A percentile compares a stretch with the other conserved stretches of the same genome.
Evolutionary conservation across 441 rosid genomes (phyloP).

Genomic region (Capsella rubella): DNA sequence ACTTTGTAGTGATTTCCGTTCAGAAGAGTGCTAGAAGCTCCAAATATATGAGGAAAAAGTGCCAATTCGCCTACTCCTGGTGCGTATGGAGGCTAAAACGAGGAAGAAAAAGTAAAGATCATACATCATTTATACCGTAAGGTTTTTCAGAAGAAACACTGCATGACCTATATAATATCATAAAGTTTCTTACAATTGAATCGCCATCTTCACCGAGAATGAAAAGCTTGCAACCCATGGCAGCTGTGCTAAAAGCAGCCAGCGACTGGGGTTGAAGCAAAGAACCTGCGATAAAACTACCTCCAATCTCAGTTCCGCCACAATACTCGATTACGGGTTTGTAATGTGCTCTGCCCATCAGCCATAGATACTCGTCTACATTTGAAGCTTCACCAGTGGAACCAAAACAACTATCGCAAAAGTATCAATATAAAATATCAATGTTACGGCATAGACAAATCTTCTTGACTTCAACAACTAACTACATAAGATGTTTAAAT

Average conservation of each 20-base stretch:
- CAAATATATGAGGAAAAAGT: conserved; percentile 78
- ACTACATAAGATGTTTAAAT: conserved; percentile 14
- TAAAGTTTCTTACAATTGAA: conserved; percentile 70
- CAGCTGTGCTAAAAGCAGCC: conserved; percentile 93
- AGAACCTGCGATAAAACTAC: conserved; percentile 83
- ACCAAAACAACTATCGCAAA: conserved; percentile 72
- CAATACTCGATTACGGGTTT: conserved; percentile 93
- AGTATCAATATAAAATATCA: conserved; percentile 20
- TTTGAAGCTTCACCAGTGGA: conserved; percentile 98
- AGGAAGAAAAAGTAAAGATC: conserved; percentile 7
- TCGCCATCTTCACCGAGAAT: conserved; percentile 72
- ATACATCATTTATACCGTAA: not conserved
- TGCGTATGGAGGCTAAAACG: conserved; percentile 62
- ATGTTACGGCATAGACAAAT: conserved; percentile 27
- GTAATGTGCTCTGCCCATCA: conserved; percentile 91
- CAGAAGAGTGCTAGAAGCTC: conserved; percentile 78
- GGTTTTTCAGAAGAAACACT: conserved; percentile 12
- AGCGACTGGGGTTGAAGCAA: conserved; percentile 84
- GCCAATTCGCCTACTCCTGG: conserved; percentile 90
- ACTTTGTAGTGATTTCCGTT: conserved; percentile 80
- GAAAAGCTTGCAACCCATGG: conserved; percentile 88
- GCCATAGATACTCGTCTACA: conserved; percentile 89
- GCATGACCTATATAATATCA: conserved; percentile 2
- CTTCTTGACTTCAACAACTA: conserved; percentile 3
- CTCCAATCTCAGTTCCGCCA: conserved; percentile 97